phyloP scores from a whole-genome alignment of 1,284 basidiomycete genomes.

The Apiotrichum montevideense region DNA sequence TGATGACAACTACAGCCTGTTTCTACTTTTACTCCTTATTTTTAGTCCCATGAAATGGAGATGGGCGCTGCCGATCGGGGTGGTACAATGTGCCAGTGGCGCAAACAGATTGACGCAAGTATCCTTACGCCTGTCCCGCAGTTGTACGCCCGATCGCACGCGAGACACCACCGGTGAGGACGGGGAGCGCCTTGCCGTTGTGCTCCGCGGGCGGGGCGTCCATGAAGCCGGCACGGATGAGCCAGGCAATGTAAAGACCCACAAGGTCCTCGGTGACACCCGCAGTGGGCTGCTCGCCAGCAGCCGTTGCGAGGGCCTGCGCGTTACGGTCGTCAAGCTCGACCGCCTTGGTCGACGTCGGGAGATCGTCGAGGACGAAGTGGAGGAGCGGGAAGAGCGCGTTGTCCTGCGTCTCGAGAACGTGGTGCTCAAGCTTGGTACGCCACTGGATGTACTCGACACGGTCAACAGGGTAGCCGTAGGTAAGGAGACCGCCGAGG shows the following conservation, averaged over 20 bases:
- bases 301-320: constrained; percentile 56
- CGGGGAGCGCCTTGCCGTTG: constrained; percentile 37
- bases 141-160: constrained; percentile 47
- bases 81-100: too few species aligned
- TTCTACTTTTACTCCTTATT: too few species aligned
- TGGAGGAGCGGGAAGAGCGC: constrained; percentile 95
- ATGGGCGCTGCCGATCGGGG: too few species aligned
- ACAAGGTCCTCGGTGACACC: constrained; percentile 74
- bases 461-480: constrained; percentile 72
- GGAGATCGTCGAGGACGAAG: constrained; percentile 94
- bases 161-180: constrained; percentile 40
- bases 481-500: constrained; percentile 65
- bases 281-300: constrained; percentile 51
- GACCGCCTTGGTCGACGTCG: constrained; percentile 91
- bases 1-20: too few species aligned
- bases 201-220: constrained; percentile 53
- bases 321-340: constrained; percentile 87
- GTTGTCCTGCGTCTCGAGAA: constrained; percentile 88
- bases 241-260: constrained; percentile 90
- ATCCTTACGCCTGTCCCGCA: constrained; percentile 22
- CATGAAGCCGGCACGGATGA: constrained; percentile 80
- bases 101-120: background rate
- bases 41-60: too few species aligned
- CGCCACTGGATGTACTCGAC: constrained; percentile 93
- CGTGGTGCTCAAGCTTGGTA: constrained; percentile 85